Percentiles rank a stretch among this genome's conserved stretches.
Evolutionary conservation across 2,329 filamentous ascomycete genomes (phyloP).

Genomic region (Metarhizium anisopliae): DNA sequence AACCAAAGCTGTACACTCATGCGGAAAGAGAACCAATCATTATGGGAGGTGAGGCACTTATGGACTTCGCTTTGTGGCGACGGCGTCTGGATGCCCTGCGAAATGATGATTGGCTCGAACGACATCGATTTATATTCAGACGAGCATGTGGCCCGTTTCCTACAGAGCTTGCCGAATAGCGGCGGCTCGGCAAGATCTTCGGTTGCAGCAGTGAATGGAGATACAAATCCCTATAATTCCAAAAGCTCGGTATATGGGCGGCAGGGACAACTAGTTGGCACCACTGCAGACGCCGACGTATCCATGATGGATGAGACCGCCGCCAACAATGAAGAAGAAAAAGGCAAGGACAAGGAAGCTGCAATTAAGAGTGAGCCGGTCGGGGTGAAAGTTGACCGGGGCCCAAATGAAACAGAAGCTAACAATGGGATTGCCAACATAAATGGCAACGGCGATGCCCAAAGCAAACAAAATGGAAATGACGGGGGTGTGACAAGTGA

Average conservation of each 20-base stretch:
- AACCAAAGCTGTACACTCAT: slow-evolving; percentile 61
- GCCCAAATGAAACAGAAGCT: background rate
- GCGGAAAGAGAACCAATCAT: slow-evolving; percentile 62
- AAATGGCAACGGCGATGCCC: slow-evolving; percentile 7
- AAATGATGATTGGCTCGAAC: slow-evolving; percentile 45
- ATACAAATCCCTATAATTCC: background rate
- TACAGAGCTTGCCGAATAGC: slow-evolving; percentile 20
- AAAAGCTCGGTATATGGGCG: background rate
- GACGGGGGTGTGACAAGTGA: slow-evolving; percentile 20
- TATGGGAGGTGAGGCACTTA: slow-evolving; percentile 68
- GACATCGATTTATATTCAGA: slow-evolving; percentile 48
- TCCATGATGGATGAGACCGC: slow-evolving; percentile 11
- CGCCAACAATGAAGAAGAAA: background rate
- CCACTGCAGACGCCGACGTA: slow-evolving; percentile 11
- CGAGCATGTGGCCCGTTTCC: slow-evolving; percentile 30
- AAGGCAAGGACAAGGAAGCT: background rate
- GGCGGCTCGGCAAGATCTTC: slow-evolving; percentile 5
- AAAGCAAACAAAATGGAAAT: slow-evolving; percentile 9
- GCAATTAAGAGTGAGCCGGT: background rate
- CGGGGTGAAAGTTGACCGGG: background rate
- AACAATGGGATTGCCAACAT: background rate
- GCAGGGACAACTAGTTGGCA: background rate
- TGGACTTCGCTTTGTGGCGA: slow-evolving; percentile 68
- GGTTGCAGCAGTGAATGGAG: slow-evolving; percentile 14
- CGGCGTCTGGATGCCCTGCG: slow-evolving; percentile 56